phyloP scores from a whole-genome alignment of 1,139 yeast genomes.

The Yamadazyma aaseri region DNA sequence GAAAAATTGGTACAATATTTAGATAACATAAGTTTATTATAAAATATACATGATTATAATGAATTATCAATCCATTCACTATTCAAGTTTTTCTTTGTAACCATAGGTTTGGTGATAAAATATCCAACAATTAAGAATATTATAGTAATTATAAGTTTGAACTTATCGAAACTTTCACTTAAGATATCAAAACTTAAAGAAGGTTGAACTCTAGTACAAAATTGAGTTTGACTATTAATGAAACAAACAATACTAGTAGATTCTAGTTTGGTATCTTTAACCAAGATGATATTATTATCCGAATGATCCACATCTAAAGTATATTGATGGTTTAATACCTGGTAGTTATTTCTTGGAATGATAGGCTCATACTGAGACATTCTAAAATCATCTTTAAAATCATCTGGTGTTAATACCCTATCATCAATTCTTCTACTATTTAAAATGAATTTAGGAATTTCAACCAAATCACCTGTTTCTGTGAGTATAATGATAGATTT shows the following conservation, averaged over 20 bases:
- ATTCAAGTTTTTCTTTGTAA: slow-evolving; percentile 46
- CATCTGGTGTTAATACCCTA: slow-evolving; percentile 52
- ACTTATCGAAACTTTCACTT: slow-evolving; percentile 63
- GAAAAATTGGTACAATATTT: slow-evolving; percentile 23
- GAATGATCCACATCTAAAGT: slow-evolving; percentile 40
- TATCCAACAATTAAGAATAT: slow-evolving; percentile 45
- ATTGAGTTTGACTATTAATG: slow-evolving; percentile 61
- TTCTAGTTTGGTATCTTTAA: slow-evolving; percentile 72
- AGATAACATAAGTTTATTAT: slow-evolving; percentile 13
- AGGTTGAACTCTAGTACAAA: slow-evolving; percentile 77
- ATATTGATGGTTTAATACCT: slow-evolving; percentile 37
- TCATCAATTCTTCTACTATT: slow-evolving; percentile 62
- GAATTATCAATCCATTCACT: slow-evolving; percentile 29
- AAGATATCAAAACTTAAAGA: slow-evolving; percentile 82
- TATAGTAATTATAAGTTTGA: slow-evolving; percentile 63
- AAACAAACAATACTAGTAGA: slow-evolving; percentile 75
- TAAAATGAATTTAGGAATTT: slow-evolving; percentile 65
- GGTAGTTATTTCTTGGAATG: slow-evolving; percentile 47
- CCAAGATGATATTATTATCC: slow-evolving; percentile 32
- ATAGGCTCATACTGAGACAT: slow-evolving; percentile 67
- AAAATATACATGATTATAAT: slow-evolving; percentile 5
- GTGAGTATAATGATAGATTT: slow-evolving; percentile 65
- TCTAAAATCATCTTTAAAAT: slow-evolving; percentile 57
- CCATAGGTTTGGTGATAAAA: slow-evolving; percentile 57
- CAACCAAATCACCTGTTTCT: slow-evolving; percentile 61